These are phyloP conservation scores for Crepidotus variabilis DNA, from an alignment of 768 basidiomycete species.

Conservation along the genomic window DNA sequence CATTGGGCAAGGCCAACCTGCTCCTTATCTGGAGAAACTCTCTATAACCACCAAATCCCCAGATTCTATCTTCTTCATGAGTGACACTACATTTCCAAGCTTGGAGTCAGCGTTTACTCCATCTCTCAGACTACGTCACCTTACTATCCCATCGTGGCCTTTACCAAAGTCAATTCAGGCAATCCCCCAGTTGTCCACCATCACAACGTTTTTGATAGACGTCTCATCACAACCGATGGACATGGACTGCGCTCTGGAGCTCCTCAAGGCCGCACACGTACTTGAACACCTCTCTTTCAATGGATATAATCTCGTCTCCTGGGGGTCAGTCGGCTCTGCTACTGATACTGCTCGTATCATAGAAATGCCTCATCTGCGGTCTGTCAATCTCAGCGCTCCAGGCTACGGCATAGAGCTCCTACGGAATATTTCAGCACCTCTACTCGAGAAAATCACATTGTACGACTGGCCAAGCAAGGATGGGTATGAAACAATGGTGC, in stretches of 20 bases:
- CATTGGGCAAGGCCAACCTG: slow-evolving; percentile 6
- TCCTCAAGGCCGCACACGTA: neutral
- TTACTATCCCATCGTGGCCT: slow-evolving; percentile 6
- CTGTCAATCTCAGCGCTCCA: slow-evolving; percentile 2
- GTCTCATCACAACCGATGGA: neutral
- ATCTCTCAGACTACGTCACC: neutral
- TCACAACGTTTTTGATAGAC: neutral
- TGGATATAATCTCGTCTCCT: neutral
- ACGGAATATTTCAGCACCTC: slow-evolving; percentile 4
- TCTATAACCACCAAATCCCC: neutral
- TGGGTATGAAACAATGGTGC: no score
- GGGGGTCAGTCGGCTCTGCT: slow-evolving; percentile 1
- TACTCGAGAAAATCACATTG: neutral
- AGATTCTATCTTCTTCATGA: no score
- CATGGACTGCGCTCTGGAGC: slow-evolving; percentile 1
- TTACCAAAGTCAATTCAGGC: neutral
- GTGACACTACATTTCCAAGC: no score
- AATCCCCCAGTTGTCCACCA: slow-evolving; percentile 1
- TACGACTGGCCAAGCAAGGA: neutral
- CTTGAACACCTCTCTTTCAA: slow-evolving; percentile 6
- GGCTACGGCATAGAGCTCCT: slow-evolving; percentile 5
- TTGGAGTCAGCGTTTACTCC: slow-evolving; percentile 4
- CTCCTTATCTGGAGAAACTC: slow-evolving; percentile 1
- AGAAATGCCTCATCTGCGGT: neutral
- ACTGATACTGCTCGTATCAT: neutral